Percentiles rank a stretch among this genome's conserved stretches.
Conservation (phyloP, 805 yeast genomes). For the Teunomyces cretensis region DNA sequence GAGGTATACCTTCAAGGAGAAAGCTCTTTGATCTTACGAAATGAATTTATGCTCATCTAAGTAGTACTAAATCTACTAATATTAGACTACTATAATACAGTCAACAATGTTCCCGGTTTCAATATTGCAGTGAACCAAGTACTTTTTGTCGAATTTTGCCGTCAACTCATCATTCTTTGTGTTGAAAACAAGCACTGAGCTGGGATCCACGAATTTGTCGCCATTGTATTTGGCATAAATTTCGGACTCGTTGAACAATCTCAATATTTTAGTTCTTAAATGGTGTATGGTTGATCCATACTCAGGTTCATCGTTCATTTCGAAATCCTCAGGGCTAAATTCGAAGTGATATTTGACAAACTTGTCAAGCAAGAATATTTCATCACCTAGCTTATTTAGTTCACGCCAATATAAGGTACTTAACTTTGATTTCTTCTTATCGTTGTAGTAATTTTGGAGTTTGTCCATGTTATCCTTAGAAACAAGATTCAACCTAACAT, state of each 20-base stretch:
- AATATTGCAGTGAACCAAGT: conserved; percentile 36
- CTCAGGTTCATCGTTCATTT: conserved; percentile 56
- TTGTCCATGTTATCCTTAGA: conserved; percentile 14
- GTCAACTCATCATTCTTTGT: conserved; percentile 26
- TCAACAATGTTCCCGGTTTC: conserved; percentile 46
- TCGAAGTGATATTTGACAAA: conserved; percentile 63
- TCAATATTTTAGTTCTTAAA: conserved; percentile 55
- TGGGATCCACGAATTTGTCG: conserved; percentile 4
- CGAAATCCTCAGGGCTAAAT: conserved; percentile 79
- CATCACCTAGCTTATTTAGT: conserved; percentile 14
- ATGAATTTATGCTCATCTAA: not conserved
- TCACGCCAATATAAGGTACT: conserved; percentile 24
- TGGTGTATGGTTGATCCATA: conserved; percentile 68
- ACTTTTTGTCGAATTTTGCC: conserved; percentile 20
- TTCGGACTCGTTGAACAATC: conserved; percentile 48
- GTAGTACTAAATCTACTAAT: not conserved
- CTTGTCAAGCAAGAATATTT: conserved; percentile 14
- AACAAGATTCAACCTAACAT: conserved; percentile 49
- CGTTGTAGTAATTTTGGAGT: conserved; percentile 27
- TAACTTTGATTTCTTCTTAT: conserved; percentile 24
- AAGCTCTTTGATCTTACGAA: conserved; percentile 6
- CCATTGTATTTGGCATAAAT: conserved; percentile 18
- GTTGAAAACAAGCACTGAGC: conserved; percentile 30
- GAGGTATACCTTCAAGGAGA: conserved; percentile 20
- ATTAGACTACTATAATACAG: conserved; percentile 17